Conservation (phyloP, 176 grass and related monocot genomes). For the Musa itinerans region DNA sequence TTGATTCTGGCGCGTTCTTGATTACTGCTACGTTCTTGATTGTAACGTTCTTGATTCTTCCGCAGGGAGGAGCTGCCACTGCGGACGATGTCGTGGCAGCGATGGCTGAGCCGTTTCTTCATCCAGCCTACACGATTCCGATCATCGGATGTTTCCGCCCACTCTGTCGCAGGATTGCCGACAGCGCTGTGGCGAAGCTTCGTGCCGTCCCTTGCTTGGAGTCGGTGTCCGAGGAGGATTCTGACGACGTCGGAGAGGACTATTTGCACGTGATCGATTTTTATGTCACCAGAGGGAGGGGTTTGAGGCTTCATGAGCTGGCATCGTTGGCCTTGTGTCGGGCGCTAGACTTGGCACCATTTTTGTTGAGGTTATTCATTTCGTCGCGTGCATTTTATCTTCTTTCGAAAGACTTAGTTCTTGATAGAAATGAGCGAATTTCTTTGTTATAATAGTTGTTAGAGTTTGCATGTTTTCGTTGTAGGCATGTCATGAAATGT, state of each 20-base stretch:
- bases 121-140: conserved; percentile 65
- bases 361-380: conserved; percentile 43
- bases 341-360: conserved; percentile 62
- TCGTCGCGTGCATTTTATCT: not conserved
- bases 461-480: too few relatives aligned
- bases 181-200: conserved; percentile 44
- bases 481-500: too few relatives aligned
- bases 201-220: conserved; percentile 25
- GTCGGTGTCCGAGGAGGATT: conserved; percentile 18
- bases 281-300: conserved; percentile 59
- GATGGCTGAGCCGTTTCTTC: conserved; percentile 71
- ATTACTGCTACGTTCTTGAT: not conserved
- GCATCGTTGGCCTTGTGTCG: conserved; percentile 55
- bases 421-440: not conserved
- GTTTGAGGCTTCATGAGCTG: conserved; percentile 78
- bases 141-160: conserved; percentile 75
- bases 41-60: not conserved
- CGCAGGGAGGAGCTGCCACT: conserved; percentile 6
- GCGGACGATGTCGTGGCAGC: conserved; percentile 50
- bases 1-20: not conserved
- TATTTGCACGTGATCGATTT: conserved; percentile 52
- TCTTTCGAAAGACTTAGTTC: not conserved
- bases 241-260: conserved; percentile 50
- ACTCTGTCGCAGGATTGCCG: conserved; percentile 38
- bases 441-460: not conserved